phyloP scores from a whole-genome alignment of 371 early-diverging fungal species.

The Entomophthora muscae region DNA sequence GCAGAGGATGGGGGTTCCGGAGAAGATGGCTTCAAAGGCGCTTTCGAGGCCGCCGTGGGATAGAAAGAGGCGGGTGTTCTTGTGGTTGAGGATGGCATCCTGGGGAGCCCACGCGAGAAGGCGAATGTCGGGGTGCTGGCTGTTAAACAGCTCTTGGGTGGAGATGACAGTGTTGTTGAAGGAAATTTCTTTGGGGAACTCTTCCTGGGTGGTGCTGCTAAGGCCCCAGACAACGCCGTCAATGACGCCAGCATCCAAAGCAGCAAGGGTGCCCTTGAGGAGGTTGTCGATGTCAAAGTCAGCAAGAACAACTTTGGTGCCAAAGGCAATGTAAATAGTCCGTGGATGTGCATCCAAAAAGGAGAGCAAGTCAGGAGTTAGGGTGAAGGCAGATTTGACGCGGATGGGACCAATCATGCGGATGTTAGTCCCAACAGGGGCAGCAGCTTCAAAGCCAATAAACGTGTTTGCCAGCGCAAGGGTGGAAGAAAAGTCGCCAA shows the following conservation, averaged over 20 bases:
- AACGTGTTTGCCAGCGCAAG: neutral
- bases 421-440: neutral
- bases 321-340: neutral
- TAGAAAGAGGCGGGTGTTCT: neutral
- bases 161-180: neutral
- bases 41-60: no score
- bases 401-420: neutral
- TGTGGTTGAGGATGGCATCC: neutral
- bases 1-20: no score
- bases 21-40: no score
- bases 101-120: conserved; percentile 3
- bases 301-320: neutral
- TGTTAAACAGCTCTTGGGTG: neutral
- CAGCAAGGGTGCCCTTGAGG: neutral
- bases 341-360: neutral
- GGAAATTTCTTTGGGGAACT: neutral
- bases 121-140: neutral
- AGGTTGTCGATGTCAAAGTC: neutral
- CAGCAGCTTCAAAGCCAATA: conserved; percentile 2
- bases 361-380: neutral
- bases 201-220: neutral
- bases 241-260: neutral
- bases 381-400: neutral
- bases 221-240: conserved; percentile 6
- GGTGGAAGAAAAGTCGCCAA: neutral